Base-by-base conservation (phyloP, 371 early-diverging fungal genomes). In the Saksenaea vasiformis region DNA sequence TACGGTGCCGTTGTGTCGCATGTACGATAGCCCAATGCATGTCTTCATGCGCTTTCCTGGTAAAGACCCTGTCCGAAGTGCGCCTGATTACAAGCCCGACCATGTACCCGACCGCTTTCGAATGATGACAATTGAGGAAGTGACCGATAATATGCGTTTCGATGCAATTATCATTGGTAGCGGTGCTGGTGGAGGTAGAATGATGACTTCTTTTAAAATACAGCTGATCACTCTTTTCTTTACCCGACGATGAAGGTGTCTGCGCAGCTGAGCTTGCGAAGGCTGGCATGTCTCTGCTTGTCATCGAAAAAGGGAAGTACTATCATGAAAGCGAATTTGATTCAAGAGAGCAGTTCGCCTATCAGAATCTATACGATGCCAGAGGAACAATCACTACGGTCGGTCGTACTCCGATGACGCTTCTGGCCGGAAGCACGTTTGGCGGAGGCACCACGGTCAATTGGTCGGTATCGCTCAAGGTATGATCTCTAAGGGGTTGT, bases 381-480 rank as follows among this genome's bases (percentile, higher is more conserved):
- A 77, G 72, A 2, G 74, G 69, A 0, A 22, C 72, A 1, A 35
- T 78, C n/a, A 13, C 69, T 4, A 60, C 78, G 9, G 53, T 58
- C 5, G 84, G 79, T n/a, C 65, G 82, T 81, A 7, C 59, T 69
- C 1, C n/a, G n/a, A 62, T 90, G 56, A 62, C 36, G 36, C 61
- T 66, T 17, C 34, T 70, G 3, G 60, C 67, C 10, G 64, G 64
- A 15, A 38, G 57, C 22, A 75, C 80, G 15, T 85, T 85, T 68
- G 92, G 91, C 28, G 90, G 92, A 39, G 91, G 91, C 35, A 87
- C 90, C 22, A 76, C 81, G 14, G 70, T 89, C 35, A 83, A 84
- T 69, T 89, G 91, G 91, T 81, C 81, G 44, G 90, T 87, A 5
- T 87, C 85, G n/a, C 73, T 91, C 5, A 81, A 85, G 80, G 87